Evolutionary conservation across 192 early-diverging fungal species (phyloP), one percentile per base, ranked within the genome.

Genomic region (Coemansia sp.): DNA sequence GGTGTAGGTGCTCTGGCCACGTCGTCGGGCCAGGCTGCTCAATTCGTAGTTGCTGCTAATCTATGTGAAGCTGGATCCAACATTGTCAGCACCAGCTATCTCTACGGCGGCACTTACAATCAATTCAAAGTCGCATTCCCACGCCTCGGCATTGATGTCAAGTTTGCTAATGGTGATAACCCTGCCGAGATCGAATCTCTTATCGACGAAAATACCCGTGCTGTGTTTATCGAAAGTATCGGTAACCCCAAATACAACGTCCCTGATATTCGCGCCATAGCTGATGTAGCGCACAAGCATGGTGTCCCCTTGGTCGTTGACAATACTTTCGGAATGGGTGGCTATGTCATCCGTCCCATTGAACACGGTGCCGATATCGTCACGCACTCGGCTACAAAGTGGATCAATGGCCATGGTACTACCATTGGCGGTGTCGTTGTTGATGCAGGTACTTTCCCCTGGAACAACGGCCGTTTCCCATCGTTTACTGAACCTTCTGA

Each of bases 361-460:
- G 86, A 91, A 30, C 85, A 93, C 66, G 93, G 92, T 53, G 94
- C 94, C n/a, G 91, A 97, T 73, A 97, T 97, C 64, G 85, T 97
- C 55, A 85, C 91, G 14, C 86, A 87, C 43, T 92, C 89, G 28
- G 92, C 94, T 14, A 97, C 93, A 27, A 97, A 97, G 78, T 97
- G 94, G 94, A 85, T 88, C 33, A 81, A 84, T 18, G 82, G 94
- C 14, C 94, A 97, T 67, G 94, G 94, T 30, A 94, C 83, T 24
- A 91, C 90, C 18, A 84, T 97, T 53, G 94, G 94, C 41, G 94
- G 93, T 30, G 84, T 93, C 36, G 83, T 95, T 15, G 58, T 97
- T 36, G 94, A 97, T 53, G 76, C 80, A 20, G 93, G 94, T 23
- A 90, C 82, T 4, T 97, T 97, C 77, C 64, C 68, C 43, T 94